phyloP scores from a whole-genome alignment of 2,329 filamentous ascomycete species.

The Aureobasidium sp. region DNA sequence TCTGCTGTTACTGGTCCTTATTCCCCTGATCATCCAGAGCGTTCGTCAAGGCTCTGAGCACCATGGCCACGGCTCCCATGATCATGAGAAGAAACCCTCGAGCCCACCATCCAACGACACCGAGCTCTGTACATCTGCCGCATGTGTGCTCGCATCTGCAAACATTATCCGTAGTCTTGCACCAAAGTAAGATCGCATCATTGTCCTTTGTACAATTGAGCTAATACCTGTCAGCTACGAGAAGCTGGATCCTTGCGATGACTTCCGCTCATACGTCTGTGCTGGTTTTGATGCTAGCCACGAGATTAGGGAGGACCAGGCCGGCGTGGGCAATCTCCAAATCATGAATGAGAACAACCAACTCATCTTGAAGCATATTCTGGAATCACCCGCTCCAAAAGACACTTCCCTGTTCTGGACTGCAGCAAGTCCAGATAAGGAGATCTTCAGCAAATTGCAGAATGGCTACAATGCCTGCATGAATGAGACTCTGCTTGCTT shows the following conservation, averaged over 20 bases:
- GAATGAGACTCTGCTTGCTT: slow-evolving; percentile 50
- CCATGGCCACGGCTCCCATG: neutral
- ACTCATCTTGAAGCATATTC: slow-evolving; percentile 13
- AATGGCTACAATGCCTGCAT: slow-evolving; percentile 58
- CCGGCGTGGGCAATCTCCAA: slow-evolving; percentile 9
- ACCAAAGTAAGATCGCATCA: neutral
- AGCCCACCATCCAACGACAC: neutral
- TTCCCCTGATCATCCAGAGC: neutral
- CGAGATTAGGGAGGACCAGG: slow-evolving; percentile 13
- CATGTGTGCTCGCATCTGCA: slow-evolving; percentile 11
- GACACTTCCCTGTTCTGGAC: slow-evolving; percentile 12
- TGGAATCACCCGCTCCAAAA: slow-evolving; percentile 8
- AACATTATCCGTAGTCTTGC: slow-evolving; percentile 9
- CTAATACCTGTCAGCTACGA: neutral
- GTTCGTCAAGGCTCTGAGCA: neutral
- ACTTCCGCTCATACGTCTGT: slow-evolving; percentile 13
- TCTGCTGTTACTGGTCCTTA: neutral
- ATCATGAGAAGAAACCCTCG: neutral
- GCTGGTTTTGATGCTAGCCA: slow-evolving; percentile 11
- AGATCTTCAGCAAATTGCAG: slow-evolving; percentile 60
- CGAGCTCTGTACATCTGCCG: slow-evolving; percentile 10
- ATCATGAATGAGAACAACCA: slow-evolving; percentile 14
- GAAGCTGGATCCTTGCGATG: slow-evolving; percentile 12
- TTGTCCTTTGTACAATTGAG: neutral
- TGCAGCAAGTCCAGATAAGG: slow-evolving; percentile 35